Conservation (phyloP, 306 rosid genomes). For the Castanea crenata region DNA sequence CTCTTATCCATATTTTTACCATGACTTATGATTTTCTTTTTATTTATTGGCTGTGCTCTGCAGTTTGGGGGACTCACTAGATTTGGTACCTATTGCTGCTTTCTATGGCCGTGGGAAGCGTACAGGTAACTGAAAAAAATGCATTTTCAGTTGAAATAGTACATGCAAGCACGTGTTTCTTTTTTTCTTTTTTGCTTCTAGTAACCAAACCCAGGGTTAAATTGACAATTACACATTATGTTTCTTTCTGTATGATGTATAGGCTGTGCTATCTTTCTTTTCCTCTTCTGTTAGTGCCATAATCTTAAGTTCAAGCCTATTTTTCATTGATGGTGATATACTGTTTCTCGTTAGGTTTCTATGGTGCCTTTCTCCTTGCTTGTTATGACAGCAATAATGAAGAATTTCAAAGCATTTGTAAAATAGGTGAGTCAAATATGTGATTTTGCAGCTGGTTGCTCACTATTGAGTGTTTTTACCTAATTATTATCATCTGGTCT, state of each 20-base stretch:
- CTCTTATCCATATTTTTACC: constrained; percentile 4
- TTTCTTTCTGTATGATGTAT: not conserved
- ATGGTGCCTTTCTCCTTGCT: constrained; percentile 91
- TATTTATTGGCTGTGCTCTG: constrained; percentile 28
- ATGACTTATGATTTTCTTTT: constrained; percentile 22
- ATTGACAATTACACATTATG: not conserved
- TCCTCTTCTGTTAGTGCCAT: constrained; percentile 19
- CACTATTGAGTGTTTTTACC: constrained; percentile 7
- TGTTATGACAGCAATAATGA: constrained; percentile 72
- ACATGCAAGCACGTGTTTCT: not conserved
- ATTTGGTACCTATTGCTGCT: constrained; percentile 97
- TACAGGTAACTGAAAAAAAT: constrained; percentile 53
- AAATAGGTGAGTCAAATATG: constrained; percentile 61
- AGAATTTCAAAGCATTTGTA: constrained; percentile 94
- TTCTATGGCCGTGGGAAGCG: constrained; percentile 96
- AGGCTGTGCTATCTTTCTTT: not conserved
- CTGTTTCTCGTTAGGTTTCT: constrained; percentile 64
- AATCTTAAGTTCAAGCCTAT: constrained; percentile 9
- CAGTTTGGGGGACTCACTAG: constrained; percentile 94
- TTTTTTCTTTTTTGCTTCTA: not conserved
- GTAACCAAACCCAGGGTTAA: not conserved
- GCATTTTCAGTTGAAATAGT: constrained; percentile 9
- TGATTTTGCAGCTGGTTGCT: constrained; percentile 19
- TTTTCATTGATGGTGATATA: constrained; percentile 19
- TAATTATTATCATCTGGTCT: constrained; percentile 22